Evolutionary conservation across 371 early-diverging fungal species (phyloP).

Genomic region (Mucor velutinosus): DNA sequence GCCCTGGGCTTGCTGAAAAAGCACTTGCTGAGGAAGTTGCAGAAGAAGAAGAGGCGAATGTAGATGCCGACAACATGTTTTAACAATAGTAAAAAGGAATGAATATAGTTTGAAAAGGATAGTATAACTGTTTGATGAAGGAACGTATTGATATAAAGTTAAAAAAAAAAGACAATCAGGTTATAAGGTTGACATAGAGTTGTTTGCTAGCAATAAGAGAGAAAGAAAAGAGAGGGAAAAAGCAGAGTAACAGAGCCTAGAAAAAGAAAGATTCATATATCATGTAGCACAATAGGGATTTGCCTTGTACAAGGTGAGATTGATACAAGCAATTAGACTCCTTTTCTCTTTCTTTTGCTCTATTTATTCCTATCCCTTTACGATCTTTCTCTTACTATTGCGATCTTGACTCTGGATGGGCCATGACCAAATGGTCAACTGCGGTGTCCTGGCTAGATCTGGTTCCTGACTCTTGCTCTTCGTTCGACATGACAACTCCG

Average conservation of each 20-base stretch:
- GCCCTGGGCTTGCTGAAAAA: conserved; percentile 5
- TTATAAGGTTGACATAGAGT: conserved; percentile 8
- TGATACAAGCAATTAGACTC: neutral
- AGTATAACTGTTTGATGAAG: neutral
- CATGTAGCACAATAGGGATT: neutral
- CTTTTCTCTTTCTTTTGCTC: neutral
- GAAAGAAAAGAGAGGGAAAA: conserved; percentile 1
- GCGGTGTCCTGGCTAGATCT: neutral
- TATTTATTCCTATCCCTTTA: neutral
- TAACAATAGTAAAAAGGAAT: neutral
- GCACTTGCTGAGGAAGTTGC: conserved; percentile 23
- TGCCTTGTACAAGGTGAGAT: neutral
- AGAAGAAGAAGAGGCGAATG: conserved; percentile 14
- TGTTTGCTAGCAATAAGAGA: neutral
- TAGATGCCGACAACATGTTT: conserved; percentile 33
- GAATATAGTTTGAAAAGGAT: neutral
- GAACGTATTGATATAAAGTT: neutral
- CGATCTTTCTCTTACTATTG: neutral
- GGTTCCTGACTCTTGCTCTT: neutral
- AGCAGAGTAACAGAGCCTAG: neutral
- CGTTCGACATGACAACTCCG: neutral
- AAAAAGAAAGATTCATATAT: neutral
- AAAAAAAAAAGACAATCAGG: neutral
- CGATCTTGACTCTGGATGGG: neutral
- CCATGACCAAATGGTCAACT: neutral